Evolutionary conservation across 306 rosid species (phyloP).

Genomic region (Psophocarpus tetragonolobus): DNA sequence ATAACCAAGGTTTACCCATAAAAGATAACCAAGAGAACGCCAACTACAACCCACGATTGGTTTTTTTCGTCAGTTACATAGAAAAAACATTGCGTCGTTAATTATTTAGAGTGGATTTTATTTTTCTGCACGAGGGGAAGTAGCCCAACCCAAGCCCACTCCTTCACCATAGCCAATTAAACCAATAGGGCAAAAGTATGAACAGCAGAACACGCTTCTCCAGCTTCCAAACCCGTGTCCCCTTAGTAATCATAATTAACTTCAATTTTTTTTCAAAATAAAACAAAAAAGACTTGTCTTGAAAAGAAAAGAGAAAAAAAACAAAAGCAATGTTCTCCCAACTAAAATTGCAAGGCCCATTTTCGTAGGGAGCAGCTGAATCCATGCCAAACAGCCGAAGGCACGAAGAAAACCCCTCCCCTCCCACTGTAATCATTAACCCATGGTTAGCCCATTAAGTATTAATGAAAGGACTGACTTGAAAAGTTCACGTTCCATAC

Average conservation of each 20-base stretch:
- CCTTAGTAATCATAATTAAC: neutral
- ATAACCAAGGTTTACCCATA: neutral
- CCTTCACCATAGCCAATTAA: neutral
- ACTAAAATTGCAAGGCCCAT: neutral
- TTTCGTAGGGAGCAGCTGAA: neutral
- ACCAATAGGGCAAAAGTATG: neutral
- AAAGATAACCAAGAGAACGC: neutral
- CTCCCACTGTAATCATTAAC: slow-evolving; percentile 5
- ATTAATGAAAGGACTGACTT: neutral
- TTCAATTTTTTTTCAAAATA: neutral
- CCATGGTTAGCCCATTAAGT: neutral
- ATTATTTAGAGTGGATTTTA: neutral
- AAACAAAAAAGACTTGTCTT: neutral
- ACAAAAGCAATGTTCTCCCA: neutral
- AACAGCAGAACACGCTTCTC: neutral
- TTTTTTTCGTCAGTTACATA: neutral
- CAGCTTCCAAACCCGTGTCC: neutral
- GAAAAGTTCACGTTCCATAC: neutral
- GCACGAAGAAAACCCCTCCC: no score
- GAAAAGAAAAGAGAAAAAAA: neutral
- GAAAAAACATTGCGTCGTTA: neutral
- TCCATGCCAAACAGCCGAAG: neutral
- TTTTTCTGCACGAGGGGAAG: neutral
- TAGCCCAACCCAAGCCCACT: slow-evolving; percentile 4
- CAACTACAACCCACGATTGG: neutral